Percentiles rank a stretch among this genome's conserved stretches.
These are phyloP conservation scores for Tolypocladium guangdongense DNA, from an alignment of 2,329 filamentous ascomycete genomes.

Conservation along the genomic window DNA sequence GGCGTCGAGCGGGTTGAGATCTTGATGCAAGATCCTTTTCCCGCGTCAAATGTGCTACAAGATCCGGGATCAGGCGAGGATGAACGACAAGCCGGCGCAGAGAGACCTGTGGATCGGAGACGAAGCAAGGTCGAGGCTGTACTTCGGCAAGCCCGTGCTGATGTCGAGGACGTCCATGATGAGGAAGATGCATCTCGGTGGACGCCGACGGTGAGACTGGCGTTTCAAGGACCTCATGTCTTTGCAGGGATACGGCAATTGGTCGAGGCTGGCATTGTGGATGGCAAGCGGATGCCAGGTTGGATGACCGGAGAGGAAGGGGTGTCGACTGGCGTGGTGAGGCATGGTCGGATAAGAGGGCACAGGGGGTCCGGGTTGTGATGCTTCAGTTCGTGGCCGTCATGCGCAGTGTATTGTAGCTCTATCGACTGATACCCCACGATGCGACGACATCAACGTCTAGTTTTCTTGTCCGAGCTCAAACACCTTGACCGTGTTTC, in stretches of 20 bases:
- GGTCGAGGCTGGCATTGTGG: conserved; percentile 64
- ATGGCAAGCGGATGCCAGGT: conserved; percentile 70
- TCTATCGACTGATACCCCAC: conserved; percentile 19
- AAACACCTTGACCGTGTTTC: conserved; percentile 73
- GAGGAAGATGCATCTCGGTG: conserved; percentile 18
- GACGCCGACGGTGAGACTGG: conserved; percentile 41
- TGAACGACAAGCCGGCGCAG: conserved; percentile 9
- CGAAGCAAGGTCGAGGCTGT: conserved; percentile 25
- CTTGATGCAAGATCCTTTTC: conserved; percentile 47
- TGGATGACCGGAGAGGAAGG: conserved; percentile 88
- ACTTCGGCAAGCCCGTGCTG: conserved; percentile 17
- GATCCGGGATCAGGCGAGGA: conserved; percentile 11
- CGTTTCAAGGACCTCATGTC: conserved; percentile 66
- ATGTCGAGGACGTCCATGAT: conserved; percentile 10
- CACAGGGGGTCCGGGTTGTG: conserved; percentile 45
- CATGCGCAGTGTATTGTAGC: conserved; percentile 4
- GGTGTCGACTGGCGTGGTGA: conserved; percentile 62
- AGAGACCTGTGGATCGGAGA: conserved; percentile 9
- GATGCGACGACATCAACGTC: conserved; percentile 1
- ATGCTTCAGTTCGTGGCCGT: conserved; percentile 9
- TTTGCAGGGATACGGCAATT: conserved; percentile 71
- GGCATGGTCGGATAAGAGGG: conserved; percentile 51
- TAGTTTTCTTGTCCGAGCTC: conserved; percentile 38
- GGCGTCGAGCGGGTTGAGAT: conserved; percentile 53
- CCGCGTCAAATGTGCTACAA: conserved; percentile 12